Evolutionary conservation across 495 filamentous ascomycete genomes (phyloP).

Genomic region (Lentithecium fluviatile): DNA sequence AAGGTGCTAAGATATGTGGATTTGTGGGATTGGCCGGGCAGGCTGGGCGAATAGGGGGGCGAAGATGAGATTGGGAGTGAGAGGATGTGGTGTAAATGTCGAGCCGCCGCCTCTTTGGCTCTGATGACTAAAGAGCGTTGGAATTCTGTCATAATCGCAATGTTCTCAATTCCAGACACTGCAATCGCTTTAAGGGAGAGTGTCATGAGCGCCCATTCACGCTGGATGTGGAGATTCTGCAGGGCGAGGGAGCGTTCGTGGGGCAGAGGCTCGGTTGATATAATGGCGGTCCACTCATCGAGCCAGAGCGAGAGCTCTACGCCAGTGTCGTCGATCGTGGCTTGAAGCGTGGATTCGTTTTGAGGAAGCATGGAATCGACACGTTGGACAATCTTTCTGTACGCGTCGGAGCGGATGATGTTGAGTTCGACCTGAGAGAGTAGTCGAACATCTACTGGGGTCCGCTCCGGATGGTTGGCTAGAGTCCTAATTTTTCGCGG

Average conservation of each 20-base stretch:
- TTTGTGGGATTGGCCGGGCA: not conserved
- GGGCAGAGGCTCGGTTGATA: not conserved
- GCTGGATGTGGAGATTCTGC: constrained; percentile 33
- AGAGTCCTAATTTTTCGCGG: constrained; percentile 49
- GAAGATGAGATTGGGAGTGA: constrained; percentile 32
- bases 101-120: constrained; percentile 51
- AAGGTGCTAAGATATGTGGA: constrained; percentile 51
- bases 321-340: not conserved
- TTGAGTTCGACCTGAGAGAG: constrained; percentile 55
- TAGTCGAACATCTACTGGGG: constrained; percentile 50
- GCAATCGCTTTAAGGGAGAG: constrained; percentile 27
- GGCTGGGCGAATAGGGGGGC: not conserved
- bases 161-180: constrained; percentile 30
- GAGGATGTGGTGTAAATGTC: constrained; percentile 48
- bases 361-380: constrained; percentile 43
- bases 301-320: constrained; percentile 33
- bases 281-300: constrained; percentile 23
- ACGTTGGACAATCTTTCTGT: constrained; percentile 3
- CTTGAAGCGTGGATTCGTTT: constrained; percentile 41
- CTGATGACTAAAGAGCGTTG: constrained; percentile 49
- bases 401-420: constrained; percentile 34
- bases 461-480: constrained; percentile 47
- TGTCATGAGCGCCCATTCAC: constrained; percentile 32
- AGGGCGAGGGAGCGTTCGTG: constrained; percentile 9
- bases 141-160: constrained; percentile 47